These are phyloP conservation scores for Nothophytophthora sp. DNA, from an alignment of 352 stramenopile genomes.

Conservation along the genomic window DNA sequence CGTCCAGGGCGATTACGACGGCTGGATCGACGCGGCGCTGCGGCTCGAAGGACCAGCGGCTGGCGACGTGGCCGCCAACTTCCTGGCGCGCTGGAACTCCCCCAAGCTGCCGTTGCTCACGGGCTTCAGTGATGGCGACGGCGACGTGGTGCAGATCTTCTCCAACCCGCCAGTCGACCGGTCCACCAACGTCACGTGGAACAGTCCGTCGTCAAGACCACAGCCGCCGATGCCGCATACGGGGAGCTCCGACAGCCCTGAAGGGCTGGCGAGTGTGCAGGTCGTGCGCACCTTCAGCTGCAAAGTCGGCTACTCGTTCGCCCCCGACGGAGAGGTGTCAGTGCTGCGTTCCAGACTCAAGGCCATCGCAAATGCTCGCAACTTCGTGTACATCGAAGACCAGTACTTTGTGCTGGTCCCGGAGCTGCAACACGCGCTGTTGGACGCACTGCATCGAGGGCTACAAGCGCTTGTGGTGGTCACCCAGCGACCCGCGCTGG, in stretches of 20 bases:
- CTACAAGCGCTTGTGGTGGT: slow-evolving; percentile 15
- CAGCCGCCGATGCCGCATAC: too few species aligned
- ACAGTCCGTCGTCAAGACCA: neutral
- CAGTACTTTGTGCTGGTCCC: too few species aligned
- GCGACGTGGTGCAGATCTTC: slow-evolving; percentile 20
- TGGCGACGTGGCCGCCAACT: slow-evolving; percentile 45
- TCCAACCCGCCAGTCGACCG: slow-evolving; percentile 40
- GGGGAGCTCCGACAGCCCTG: neutral
- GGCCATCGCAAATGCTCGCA: slow-evolving; percentile 30
- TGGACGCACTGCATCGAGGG: slow-evolving; percentile 30
- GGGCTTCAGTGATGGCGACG: too few species aligned
- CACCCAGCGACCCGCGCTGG: slow-evolving; percentile 8
- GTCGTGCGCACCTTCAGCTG: slow-evolving; percentile 53
- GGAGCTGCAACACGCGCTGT: slow-evolving; percentile 26
- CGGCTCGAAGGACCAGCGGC: slow-evolving; percentile 36
- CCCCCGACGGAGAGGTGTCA: slow-evolving; percentile 33
- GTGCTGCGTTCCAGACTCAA: slow-evolving; percentile 30
- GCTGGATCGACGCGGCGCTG: slow-evolving; percentile 49
- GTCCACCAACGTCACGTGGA: neutral
- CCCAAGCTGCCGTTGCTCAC: slow-evolving; percentile 17
- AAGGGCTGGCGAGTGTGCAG: too few species aligned
- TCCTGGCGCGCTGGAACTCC: slow-evolving; percentile 50
- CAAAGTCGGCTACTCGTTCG: slow-evolving; percentile 36
- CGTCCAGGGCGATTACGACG: slow-evolving; percentile 28
- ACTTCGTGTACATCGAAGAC: too few species aligned